Evolutionary conservation across 2,329 filamentous ascomycete genomes (phyloP).

Genomic region (Talaromyces marneffei): DNA sequence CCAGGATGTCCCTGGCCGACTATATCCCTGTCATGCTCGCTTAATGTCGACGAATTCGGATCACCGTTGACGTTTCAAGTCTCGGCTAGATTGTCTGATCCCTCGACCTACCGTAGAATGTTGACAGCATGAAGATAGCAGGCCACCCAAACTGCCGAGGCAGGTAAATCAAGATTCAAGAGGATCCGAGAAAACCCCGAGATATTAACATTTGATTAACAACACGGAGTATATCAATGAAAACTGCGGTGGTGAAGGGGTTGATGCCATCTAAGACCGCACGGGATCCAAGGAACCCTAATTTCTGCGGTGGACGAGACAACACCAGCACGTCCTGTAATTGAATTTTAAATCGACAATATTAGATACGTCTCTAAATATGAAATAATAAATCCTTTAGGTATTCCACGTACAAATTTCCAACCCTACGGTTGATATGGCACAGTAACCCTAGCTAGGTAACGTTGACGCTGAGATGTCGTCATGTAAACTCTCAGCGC

Average conservation of each 20-base stretch:
- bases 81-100: not conserved
- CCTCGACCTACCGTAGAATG: not conserved
- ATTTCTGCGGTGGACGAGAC: not conserved
- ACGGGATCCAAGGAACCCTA: not conserved
- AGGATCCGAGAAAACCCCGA: not conserved
- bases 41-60: not conserved
- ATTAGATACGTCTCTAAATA: no score
- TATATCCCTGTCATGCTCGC: not conserved
- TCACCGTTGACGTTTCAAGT: not conserved
- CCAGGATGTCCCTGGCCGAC: not conserved
- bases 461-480: conserved; percentile 6
- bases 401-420: no score
- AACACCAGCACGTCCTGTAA: not conserved
- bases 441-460: not conserved
- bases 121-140: not conserved
- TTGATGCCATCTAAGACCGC: not conserved
- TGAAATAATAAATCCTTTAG: no score
- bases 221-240: no score
- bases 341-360: no score
- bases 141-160: not conserved
- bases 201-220: not conserved
- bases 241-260: not conserved
- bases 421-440: no score
- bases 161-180: not conserved
- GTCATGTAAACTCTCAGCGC: not conserved